These are phyloP conservation scores for Mallotus japonicus DNA, from an alignment of 441 rosid species.

Conservation along the genomic window DNA sequence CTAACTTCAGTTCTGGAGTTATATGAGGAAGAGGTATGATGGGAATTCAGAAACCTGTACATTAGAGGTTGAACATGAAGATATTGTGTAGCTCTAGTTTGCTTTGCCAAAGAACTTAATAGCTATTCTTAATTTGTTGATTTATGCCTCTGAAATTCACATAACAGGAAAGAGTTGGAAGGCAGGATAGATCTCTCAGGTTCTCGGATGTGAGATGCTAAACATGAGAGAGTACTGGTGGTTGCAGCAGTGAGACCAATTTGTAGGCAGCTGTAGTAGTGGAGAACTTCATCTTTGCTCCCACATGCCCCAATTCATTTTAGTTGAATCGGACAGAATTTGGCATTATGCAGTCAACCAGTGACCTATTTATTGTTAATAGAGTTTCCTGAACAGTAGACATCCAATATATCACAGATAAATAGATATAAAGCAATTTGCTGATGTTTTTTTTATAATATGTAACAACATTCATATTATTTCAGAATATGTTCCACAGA, in stretches of 20 bases:
- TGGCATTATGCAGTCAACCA: background rate
- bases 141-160: background rate
- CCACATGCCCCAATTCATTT: background rate
- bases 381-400: background rate
- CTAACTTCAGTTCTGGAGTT: constrained; percentile 30
- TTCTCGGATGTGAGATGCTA: background rate
- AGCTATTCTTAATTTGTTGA: background rate
- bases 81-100: background rate
- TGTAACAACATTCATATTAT: background rate
- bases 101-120: background rate
- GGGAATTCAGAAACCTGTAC: constrained; percentile 12
- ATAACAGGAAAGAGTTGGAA: background rate
- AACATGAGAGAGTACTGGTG: background rate
- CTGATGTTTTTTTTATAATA: background rate
- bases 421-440: constrained; percentile 4
- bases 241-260: background rate
- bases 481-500: background rate
- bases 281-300: background rate
- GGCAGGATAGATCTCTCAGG: constrained; percentile 5
- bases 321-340: background rate
- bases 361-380: background rate
- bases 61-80: constrained; percentile 9
- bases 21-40: constrained; percentile 25
- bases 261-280: constrained; percentile 6
- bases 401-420: background rate